A percentile compares a stretch with the other conserved stretches of the same genome.
phyloP scores from a whole-genome alignment of 768 basidiomycete genomes.

The Pisolithus tinctorius region DNA sequence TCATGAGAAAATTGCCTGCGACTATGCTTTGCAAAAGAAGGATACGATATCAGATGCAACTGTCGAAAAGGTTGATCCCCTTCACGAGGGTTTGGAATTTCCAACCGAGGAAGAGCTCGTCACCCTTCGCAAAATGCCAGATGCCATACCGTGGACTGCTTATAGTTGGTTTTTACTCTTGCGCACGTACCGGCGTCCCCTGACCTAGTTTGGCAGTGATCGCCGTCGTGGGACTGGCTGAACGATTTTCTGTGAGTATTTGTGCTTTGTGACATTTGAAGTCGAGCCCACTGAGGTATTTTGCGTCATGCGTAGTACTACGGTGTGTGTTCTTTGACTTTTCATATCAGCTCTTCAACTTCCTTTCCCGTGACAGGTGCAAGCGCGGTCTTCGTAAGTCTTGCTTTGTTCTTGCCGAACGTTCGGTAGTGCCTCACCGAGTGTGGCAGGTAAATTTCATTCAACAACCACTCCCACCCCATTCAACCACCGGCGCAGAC shows the following conservation, averaged over 20 bases:
- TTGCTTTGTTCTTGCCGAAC: slow-evolving; percentile 11
- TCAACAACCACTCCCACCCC: slow-evolving; percentile 58
- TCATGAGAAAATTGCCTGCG: background rate
- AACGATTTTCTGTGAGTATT: slow-evolving; percentile 61
- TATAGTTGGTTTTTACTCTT: slow-evolving; percentile 1
- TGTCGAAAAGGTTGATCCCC: slow-evolving; percentile 19
- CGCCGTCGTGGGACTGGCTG: slow-evolving; percentile 49
- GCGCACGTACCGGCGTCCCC: background rate
- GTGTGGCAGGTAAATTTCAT: slow-evolving; percentile 60
- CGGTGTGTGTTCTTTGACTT: slow-evolving; percentile 30
- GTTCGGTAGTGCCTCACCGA: background rate
- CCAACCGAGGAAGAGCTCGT: slow-evolving; percentile 56
- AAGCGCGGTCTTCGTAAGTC: slow-evolving; percentile 15
- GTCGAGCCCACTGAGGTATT: background rate
- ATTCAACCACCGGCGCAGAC: slow-evolving; percentile 61
- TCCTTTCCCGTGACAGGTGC: slow-evolving; percentile 23
- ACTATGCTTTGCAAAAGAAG: background rate
- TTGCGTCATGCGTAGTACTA: slow-evolving; percentile 28
- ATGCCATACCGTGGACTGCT: slow-evolving; percentile 25
- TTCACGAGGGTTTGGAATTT: slow-evolving; percentile 6
- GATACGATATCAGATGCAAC: background rate
- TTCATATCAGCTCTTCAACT: background rate
- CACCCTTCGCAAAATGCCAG: slow-evolving; percentile 56
- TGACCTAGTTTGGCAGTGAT: slow-evolving; percentile 13
- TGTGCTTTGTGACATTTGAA: background rate